Percentiles rank a stretch among this genome's conserved stretches.
Conservation (phyloP, 805 yeast genomes). For the Spathaspora boniae region DNA sequence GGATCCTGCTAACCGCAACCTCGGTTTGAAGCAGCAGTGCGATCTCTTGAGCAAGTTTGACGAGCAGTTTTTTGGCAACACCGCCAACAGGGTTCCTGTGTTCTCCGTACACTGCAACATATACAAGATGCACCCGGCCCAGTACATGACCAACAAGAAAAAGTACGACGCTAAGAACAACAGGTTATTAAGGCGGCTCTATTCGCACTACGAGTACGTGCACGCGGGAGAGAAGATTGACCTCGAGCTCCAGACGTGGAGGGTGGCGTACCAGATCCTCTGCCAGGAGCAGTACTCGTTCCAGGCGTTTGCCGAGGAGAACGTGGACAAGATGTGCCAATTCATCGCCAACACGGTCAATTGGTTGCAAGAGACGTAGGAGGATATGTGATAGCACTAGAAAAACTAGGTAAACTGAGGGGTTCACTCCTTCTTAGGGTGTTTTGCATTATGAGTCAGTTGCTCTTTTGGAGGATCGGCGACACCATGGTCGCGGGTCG, state of each 20-base stretch:
- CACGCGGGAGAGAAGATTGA: constrained; percentile 7
- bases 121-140: constrained; percentile 17
- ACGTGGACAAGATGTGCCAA: constrained; percentile 14
- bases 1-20: constrained; percentile 4
- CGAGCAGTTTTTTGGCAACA: constrained; percentile 3
- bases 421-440: too few species aligned
- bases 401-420: too few species aligned
- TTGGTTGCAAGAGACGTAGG: constrained; percentile 6
- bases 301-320: constrained; percentile 7
- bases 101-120: constrained; percentile 15
- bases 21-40: constrained; percentile 4
- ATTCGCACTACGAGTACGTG: constrained; percentile 7
- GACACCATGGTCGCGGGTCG: too few species aligned
- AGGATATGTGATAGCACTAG: too few species aligned
- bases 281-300: constrained; percentile 11
- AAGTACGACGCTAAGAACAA: constrained; percentile 8
- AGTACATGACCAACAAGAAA: constrained; percentile 5
- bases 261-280: constrained; percentile 7
- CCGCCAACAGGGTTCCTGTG: constrained; percentile 9
- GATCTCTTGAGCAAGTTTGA: constrained; percentile 2
- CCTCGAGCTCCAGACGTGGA: constrained; percentile 14
- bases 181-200: constrained; percentile 12
- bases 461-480: too few species aligned
- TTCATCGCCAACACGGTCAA: constrained; percentile 11
- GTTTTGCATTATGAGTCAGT: too few species aligned